phyloP scores from a whole-genome alignment of 768 basidiomycete species.

The Gymnopilus junonius region DNA sequence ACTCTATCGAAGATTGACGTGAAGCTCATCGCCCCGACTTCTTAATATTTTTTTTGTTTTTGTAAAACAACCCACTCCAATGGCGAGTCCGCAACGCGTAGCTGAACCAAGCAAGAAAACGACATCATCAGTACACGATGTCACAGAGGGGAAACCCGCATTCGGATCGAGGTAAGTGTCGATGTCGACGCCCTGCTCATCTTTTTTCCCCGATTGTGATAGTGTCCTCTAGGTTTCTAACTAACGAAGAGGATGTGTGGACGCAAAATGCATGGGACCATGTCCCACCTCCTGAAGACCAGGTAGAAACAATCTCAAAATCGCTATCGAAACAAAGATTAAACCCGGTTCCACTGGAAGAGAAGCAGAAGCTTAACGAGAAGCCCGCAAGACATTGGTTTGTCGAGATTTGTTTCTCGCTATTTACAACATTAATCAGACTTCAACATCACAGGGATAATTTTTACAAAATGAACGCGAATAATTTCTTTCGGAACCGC shows the following conservation, averaged over 20 bases:
- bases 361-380: constrained; percentile 72
- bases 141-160: constrained; percentile 57
- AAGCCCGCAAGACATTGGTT: constrained; percentile 79
- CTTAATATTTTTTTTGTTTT: no score
- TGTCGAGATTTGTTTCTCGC: constrained; percentile 10
- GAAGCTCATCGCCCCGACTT: no score
- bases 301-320: constrained; percentile 69
- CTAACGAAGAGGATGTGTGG: constrained; percentile 76
- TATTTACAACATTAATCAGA: background rate
- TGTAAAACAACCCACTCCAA: background rate
- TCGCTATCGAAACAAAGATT: constrained; percentile 73
- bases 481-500: constrained; percentile 93
- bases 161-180: constrained; percentile 68
- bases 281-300: constrained; percentile 82
- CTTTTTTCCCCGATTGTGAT: background rate
- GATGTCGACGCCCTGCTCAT: background rate
- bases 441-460: constrained; percentile 67
- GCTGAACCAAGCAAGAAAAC: constrained; percentile 33
- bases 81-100: constrained; percentile 6
- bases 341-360: constrained; percentile 74
- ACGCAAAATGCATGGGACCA: constrained; percentile 92
- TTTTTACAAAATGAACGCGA: constrained; percentile 86
- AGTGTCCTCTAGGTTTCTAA: constrained; percentile 59
- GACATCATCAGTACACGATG: constrained; percentile 71
- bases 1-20: no score